phyloP scores from a whole-genome alignment of 768 basidiomycete genomes.

The Tricholoma matsutake region DNA sequence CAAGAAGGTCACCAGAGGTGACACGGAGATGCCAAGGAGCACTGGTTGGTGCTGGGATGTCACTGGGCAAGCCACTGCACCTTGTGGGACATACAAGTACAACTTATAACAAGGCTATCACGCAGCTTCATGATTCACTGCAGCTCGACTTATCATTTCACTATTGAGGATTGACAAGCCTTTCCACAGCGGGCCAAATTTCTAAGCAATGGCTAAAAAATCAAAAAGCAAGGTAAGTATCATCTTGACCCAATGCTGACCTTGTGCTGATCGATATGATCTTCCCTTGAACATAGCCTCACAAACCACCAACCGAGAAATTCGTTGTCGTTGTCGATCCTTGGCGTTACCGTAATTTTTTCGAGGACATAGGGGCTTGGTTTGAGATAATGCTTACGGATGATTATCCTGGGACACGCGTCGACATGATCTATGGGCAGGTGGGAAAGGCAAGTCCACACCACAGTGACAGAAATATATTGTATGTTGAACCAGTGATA shows the following conservation, averaged over 20 bases:
- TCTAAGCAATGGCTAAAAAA: neutral
- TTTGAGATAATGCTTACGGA: conserved; percentile 33
- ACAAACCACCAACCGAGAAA: conserved; percentile 8
- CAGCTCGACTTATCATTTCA: no score
- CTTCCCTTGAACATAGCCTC: neutral
- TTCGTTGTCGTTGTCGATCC: conserved; percentile 28
- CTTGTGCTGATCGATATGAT: neutral
- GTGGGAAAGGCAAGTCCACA: conserved; percentile 24
- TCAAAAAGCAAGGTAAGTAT: neutral
- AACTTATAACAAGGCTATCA: no score
- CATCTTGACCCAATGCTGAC: neutral
- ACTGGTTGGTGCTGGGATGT: no score
- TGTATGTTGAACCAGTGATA: neutral
- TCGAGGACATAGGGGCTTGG: conserved; percentile 32
- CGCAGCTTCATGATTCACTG: no score
- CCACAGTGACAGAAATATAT: neutral
- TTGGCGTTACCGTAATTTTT: conserved; percentile 24
- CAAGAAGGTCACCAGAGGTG: no score
- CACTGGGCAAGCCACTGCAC: no score
- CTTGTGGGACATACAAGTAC: no score
- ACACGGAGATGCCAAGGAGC: no score
- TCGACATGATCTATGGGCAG: conserved; percentile 28
- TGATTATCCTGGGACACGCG: conserved; percentile 22
- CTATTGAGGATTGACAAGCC: no score
- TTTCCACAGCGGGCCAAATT: no score